Conservation (phyloP, 2,329 filamentous ascomycete species). For the Talaromyces marneffei region DNA sequence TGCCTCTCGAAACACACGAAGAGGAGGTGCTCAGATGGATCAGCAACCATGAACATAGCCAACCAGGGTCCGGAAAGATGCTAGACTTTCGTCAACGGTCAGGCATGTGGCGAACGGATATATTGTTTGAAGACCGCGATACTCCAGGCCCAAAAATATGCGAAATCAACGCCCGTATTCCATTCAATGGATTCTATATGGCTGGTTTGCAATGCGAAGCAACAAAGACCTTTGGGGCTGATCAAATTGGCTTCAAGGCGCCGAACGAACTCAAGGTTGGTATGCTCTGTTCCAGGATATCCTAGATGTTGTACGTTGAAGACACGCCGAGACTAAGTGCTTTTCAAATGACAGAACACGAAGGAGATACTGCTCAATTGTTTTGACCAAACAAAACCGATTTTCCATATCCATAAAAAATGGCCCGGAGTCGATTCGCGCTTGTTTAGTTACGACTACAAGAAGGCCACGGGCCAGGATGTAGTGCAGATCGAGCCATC, state of each 20-base stretch:
- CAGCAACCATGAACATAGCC: neutral
- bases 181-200: slow-evolving; percentile 19
- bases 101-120: slow-evolving; percentile 27
- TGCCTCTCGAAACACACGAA: slow-evolving; percentile 25
- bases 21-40: slow-evolving; percentile 20
- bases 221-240: neutral
- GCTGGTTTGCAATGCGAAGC: slow-evolving; percentile 7
- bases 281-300: neutral
- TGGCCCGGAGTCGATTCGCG: slow-evolving; percentile 13
- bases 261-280: slow-evolving; percentile 8
- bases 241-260: neutral
- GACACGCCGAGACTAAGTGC: neutral
- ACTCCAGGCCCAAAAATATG: slow-evolving; percentile 14
- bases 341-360: neutral
- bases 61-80: neutral
- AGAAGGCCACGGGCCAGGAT: neutral
- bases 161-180: slow-evolving; percentile 26
- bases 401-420: slow-evolving; percentile 11
- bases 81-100: slow-evolving; percentile 1
- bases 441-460: neutral
- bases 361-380: slow-evolving; percentile 4
- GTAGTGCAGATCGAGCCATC: slow-evolving; percentile 6
- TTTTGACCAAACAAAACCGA: slow-evolving; percentile 5
- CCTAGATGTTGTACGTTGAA: neutral
- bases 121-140: slow-evolving; percentile 17